Evolutionary conservation across 768 basidiomycete genomes (phyloP).

Genomic region (Xerocomus brunneocitrinus): DNA sequence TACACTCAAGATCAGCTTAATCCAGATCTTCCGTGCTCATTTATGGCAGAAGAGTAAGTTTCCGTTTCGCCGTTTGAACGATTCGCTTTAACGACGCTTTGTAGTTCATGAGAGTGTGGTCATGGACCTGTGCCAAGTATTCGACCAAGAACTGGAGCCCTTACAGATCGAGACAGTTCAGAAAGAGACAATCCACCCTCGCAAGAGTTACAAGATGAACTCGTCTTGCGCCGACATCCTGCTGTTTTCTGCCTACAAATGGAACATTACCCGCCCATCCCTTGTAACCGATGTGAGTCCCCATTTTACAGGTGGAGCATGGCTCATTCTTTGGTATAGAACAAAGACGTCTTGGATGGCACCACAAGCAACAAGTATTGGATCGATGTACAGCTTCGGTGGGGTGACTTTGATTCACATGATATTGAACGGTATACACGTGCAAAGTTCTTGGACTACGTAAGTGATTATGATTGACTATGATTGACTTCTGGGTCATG

Average conservation of each 20-base stretch:
- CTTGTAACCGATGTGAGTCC: slow-evolving; percentile 81
- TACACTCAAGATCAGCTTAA: slow-evolving; percentile 96
- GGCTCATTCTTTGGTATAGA: slow-evolving; percentile 38
- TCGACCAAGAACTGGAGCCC: slow-evolving; percentile 97
- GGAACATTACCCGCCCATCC: slow-evolving; percentile 96
- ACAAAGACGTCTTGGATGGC: slow-evolving; percentile 95
- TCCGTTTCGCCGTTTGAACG: slow-evolving; percentile 9
- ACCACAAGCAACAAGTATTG: slow-evolving; percentile 98
- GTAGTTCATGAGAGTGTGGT: slow-evolving; percentile 87
- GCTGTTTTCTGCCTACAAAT: slow-evolving; percentile 95
- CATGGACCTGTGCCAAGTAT: slow-evolving; percentile 97
- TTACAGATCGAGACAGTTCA: slow-evolving; percentile 98
- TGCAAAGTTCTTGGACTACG: slow-evolving; percentile 98
- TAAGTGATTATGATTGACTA: slow-evolving; percentile 31
- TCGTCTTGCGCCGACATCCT: slow-evolving; percentile 99
- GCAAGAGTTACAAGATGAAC: slow-evolving; percentile 99
- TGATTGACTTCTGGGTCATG: slow-evolving; percentile 1
- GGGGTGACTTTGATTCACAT: slow-evolving; percentile 99
- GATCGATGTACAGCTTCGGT: slow-evolving; percentile 92
- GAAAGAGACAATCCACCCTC: slow-evolving; percentile 98
- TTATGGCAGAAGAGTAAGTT: slow-evolving; percentile 98
- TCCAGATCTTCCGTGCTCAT: slow-evolving; percentile 99
- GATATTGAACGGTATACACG: slow-evolving; percentile 99
- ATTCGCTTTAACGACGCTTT: slow-evolving; percentile 10
- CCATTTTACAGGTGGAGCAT: neutral